Conservation (phyloP, 2,329 filamentous ascomycete species). For the Cladosporium sp. region DNA sequence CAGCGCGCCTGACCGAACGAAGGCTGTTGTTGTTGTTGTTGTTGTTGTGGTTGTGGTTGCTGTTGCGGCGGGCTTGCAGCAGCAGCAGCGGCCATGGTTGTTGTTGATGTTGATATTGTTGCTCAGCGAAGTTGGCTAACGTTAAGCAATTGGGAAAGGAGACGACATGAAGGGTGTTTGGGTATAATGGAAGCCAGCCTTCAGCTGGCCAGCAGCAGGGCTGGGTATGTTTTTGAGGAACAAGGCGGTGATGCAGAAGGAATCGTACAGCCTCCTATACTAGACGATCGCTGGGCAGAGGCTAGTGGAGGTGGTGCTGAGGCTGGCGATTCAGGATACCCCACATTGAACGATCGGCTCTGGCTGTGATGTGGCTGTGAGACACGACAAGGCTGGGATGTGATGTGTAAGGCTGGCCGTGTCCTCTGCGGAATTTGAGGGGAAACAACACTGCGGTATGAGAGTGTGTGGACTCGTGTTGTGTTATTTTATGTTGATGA, state of each 20-base stretch:
- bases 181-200: not conserved
- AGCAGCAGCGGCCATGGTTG: conserved; percentile 17
- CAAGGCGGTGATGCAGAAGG: not conserved
- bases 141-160: conserved; percentile 15
- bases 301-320: not conserved
- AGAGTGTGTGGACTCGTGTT: not conserved
- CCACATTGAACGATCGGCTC: not conserved
- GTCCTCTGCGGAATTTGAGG: not conserved
- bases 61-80: conserved; percentile 9
- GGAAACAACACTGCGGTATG: no score
- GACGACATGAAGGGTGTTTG: not conserved
- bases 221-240: conserved; percentile 4
- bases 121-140: not conserved
- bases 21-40: conserved; percentile 14
- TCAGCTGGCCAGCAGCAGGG: conserved; percentile 10
- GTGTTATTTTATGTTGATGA: no score
- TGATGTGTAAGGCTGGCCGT: not conserved
- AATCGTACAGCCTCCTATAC: conserved; percentile 2
- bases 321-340: conserved; percentile 1
- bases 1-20: conserved; percentile 24
- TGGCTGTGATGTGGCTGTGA: not conserved
- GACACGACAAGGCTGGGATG: not conserved
- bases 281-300: not conserved
- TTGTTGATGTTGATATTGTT: not conserved
- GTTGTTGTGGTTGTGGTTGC: no score